These are phyloP conservation scores for Penicillium cataractarum DNA, from an alignment of 495 filamentous ascomycete species.

Conservation along the genomic window DNA sequence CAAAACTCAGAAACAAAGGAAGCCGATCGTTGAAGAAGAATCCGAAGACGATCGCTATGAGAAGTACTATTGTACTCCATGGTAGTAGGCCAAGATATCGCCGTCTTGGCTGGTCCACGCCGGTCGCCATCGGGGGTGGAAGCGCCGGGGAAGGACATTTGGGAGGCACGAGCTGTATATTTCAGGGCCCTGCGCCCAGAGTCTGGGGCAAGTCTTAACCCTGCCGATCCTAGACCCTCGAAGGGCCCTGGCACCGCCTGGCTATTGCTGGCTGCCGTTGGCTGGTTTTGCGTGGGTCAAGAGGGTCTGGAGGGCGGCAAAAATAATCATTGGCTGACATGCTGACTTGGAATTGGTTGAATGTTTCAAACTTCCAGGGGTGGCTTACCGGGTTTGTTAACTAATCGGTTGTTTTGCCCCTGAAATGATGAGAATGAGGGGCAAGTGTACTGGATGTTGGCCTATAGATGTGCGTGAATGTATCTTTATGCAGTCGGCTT, in stretches of 20 bases:
- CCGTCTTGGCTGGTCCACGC: background rate
- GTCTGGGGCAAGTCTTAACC: conserved; percentile 1
- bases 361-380: background rate
- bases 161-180: background rate
- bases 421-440: background rate
- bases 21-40: background rate
- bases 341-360: background rate
- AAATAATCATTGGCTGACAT: background rate
- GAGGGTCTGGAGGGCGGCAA: background rate
- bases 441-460: background rate
- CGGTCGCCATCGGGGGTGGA: background rate
- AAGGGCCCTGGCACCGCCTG: background rate
- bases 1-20: background rate
- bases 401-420: background rate
- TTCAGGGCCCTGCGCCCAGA: background rate
- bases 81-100: background rate
- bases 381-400: background rate
- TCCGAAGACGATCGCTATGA: background rate
- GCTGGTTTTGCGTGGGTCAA: background rate
- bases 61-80: conserved; percentile 1
- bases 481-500: too few relatives aligned
- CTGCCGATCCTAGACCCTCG: background rate
- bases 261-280: background rate
- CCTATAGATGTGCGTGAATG: background rate
- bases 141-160: background rate